These are phyloP conservation scores for Xylaria longipes DNA, from an alignment of 495 filamentous ascomycete species.

Conservation along the genomic window DNA sequence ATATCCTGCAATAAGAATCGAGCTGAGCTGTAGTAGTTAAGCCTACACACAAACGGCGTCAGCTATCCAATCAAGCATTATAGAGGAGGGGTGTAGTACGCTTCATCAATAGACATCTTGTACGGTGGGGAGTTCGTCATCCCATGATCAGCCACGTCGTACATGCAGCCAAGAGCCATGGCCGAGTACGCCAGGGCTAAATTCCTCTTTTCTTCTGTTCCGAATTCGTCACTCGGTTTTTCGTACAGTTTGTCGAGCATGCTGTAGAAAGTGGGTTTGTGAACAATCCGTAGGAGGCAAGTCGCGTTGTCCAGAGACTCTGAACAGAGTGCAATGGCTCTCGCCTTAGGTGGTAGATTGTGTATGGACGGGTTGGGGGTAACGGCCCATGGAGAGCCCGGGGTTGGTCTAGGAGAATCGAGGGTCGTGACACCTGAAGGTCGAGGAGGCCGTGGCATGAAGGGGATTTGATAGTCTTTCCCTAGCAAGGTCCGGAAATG, in stretches of 20 bases:
- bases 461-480: constrained; percentile 55
- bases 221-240: constrained; percentile 68
- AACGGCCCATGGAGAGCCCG: constrained; percentile 62
- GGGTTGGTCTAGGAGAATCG: constrained; percentile 74
- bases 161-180: constrained; percentile 87
- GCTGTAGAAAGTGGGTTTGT: constrained; percentile 82
- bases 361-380: constrained; percentile 63
- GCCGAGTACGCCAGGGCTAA: constrained; percentile 83
- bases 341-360: constrained; percentile 73
- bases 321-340: constrained; percentile 72
- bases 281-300: constrained; percentile 83
- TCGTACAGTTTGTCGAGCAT: constrained; percentile 83
- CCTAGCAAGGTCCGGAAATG: constrained; percentile 74
- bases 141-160: constrained; percentile 61
- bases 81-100: constrained; percentile 54
- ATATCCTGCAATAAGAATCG: constrained; percentile 80
- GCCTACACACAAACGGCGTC: constrained; percentile 54
- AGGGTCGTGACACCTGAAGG: constrained; percentile 53
- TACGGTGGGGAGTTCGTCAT: constrained; percentile 52
- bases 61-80: constrained; percentile 15
- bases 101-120: constrained; percentile 78
- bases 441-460: constrained; percentile 51
- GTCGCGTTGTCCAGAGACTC: constrained; percentile 85
- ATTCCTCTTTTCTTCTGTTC: constrained; percentile 78
- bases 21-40: constrained; percentile 83